A percentile compares a stretch with the other conserved stretches of the same genome.
These are phyloP conservation scores for Gossypium schwendimanii DNA, from an alignment of 441 rosid species.

Conservation along the genomic window DNA sequence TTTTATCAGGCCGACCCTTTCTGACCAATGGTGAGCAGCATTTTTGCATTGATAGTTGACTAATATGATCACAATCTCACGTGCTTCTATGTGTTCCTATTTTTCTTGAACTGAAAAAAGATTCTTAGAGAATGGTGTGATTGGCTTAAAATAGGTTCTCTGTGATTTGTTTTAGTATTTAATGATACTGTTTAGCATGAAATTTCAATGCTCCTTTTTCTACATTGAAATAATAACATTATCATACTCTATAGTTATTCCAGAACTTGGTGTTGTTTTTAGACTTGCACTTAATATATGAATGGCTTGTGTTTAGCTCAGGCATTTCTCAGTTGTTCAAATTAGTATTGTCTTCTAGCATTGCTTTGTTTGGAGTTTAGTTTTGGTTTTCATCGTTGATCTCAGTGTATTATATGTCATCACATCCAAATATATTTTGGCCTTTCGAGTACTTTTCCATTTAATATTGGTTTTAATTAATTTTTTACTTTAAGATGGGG, in stretches of 20 bases:
- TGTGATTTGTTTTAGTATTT: not conserved
- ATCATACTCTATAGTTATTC: not conserved
- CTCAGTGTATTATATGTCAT: not conserved
- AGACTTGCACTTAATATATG: not conserved
- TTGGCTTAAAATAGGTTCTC: not conserved
- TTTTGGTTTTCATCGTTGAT: not conserved
- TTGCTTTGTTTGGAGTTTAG: not conserved
- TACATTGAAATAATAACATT: not conserved
- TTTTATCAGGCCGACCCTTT: constrained; percentile 76
- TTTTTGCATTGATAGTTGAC: constrained; percentile 5
- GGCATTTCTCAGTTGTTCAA: not conserved
- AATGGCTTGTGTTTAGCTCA: not conserved
- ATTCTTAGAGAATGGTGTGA: not conserved
- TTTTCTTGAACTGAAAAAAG: not conserved
- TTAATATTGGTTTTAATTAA: not conserved
- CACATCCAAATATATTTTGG: not conserved
- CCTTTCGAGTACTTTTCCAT: not conserved
- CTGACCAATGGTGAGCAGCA: constrained; percentile 67
- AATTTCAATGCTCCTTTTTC: not conserved
- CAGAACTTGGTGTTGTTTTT: not conserved
- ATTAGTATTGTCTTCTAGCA: not conserved
- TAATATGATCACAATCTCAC: not conserved
- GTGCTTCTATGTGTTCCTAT: not conserved
- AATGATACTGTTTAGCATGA: not conserved
- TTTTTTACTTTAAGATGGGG: not conserved